Conservation (phyloP, 371 early-diverging fungal genomes). For the Apophysomyces variabilis region DNA sequence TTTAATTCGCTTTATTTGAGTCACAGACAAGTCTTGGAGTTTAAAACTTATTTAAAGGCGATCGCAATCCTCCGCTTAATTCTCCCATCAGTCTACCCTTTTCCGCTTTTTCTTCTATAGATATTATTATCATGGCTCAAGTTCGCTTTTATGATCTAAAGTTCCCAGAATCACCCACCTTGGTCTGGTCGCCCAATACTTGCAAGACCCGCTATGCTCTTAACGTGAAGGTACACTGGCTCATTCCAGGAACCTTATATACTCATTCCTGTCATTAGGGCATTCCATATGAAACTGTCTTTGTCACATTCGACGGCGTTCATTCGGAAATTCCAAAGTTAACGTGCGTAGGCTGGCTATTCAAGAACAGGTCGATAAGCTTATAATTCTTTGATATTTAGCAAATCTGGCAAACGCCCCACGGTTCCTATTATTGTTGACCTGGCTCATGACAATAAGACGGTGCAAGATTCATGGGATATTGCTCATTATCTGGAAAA, state of each 20-base stretch:
- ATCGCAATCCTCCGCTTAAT: neutral
- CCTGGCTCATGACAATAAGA: constrained; percentile 16
- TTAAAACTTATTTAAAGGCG: neutral
- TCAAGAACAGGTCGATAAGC: no score
- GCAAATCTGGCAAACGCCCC: constrained; percentile 14
- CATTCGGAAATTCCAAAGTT: constrained; percentile 13
- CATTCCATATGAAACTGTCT: constrained; percentile 22
- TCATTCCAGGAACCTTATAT: neutral
- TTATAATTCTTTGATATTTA: constrained; percentile 3
- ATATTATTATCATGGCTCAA: constrained; percentile 17
- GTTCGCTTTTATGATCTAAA: constrained; percentile 22
- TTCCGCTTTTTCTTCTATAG: neutral
- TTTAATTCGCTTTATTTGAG: no score
- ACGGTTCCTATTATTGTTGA: constrained; percentile 27
- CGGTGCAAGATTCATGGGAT: constrained; percentile 27
- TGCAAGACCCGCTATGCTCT: constrained; percentile 29
- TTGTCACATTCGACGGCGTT: constrained; percentile 14
- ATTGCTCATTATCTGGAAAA: constrained; percentile 28
- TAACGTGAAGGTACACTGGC: constrained; percentile 21
- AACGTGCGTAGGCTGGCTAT: constrained; percentile 15
- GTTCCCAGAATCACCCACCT: neutral
- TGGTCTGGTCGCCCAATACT: constrained; percentile 27
- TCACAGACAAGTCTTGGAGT: no score
- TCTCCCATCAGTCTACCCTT: neutral
- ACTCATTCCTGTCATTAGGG: constrained; percentile 1